These are phyloP conservation scores for Aphanomyces euteiches DNA, from an alignment of 352 stramenopile genomes.

Conservation along the genomic window DNA sequence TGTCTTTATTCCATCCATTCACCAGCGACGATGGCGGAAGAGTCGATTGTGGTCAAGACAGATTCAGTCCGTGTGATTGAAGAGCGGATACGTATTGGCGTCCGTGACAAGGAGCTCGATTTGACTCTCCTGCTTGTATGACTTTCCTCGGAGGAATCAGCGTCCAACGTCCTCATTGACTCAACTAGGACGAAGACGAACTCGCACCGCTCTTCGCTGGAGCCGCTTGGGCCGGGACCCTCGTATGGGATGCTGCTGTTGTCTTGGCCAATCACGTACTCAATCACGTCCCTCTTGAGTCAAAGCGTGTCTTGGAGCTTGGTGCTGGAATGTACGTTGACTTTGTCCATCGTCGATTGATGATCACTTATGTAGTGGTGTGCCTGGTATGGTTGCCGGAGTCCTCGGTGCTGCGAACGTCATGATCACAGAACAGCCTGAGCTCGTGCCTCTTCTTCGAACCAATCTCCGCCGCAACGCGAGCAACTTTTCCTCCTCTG, in stretches of 20 bases:
- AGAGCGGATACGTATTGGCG: constrained; percentile 49
- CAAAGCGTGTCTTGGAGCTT: constrained; percentile 74
- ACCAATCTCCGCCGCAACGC: constrained; percentile 68
- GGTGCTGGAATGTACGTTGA: constrained; percentile 69
- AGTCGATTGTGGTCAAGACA: constrained; percentile 43
- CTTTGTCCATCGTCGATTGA: neutral
- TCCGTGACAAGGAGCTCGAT: constrained; percentile 50
- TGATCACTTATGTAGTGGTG: constrained; percentile 46
- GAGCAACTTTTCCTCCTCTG: constrained; percentile 35
- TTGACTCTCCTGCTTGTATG: constrained; percentile 64
- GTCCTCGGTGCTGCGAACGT: constrained; percentile 77
- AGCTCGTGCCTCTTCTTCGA: constrained; percentile 75
- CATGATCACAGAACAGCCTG: constrained; percentile 88
- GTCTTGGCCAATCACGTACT: constrained; percentile 59
- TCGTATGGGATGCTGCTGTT: constrained; percentile 84
- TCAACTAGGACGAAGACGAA: constrained; percentile 67
- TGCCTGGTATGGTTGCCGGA: constrained; percentile 89
- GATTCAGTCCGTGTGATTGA: constrained; percentile 58
- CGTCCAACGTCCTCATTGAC: neutral
- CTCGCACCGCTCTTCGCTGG: constrained; percentile 92
- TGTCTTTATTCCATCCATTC: no score
- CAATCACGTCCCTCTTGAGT: constrained; percentile 40
- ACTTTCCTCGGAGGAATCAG: constrained; percentile 27
- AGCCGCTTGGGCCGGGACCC: constrained; percentile 89
- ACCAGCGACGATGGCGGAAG: neutral